Percentiles rank a stretch among this genome's conserved stretches.
These are phyloP conservation scores for Cocos nucifera DNA, from an alignment of 176 grass and related monocot species.

Conservation along the genomic window DNA sequence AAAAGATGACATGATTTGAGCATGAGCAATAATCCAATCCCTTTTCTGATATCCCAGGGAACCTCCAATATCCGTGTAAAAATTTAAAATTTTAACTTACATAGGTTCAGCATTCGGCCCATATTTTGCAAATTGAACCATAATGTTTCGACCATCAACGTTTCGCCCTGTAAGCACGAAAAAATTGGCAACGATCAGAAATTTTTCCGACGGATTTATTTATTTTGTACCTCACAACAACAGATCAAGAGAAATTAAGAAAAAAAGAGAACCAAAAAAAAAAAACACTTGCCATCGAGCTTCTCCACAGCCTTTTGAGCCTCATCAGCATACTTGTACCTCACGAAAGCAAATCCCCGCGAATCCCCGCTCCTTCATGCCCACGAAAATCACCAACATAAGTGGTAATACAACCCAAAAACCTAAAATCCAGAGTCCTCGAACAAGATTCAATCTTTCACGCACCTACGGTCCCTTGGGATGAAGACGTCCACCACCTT, in stretches of 20 bases:
- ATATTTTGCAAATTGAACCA: constrained; percentile 99
- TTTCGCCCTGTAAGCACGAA: constrained; percentile 35
- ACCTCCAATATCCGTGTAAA: too few species aligned
- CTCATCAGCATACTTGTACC: constrained; percentile 94
- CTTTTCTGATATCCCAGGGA: too few species aligned
- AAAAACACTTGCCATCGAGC: constrained; percentile 50
- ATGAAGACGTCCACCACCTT: constrained; percentile 93
- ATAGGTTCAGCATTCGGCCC: constrained; percentile 88
- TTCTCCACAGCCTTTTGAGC: constrained; percentile 85
- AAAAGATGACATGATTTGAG: too few species aligned
- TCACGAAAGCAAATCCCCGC: constrained; percentile 86
- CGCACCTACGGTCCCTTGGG: constrained; percentile 81
- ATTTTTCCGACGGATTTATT: too few species aligned
- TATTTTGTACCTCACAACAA: background rate
- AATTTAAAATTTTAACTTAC: constrained; percentile 48
- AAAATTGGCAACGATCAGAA: too few species aligned
- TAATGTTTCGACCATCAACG: constrained; percentile 88
- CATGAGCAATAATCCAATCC: too few species aligned
- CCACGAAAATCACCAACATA: constrained; percentile 7
- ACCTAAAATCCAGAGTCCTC: constrained; percentile 6
- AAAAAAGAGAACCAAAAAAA: background rate
- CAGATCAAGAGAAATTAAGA: background rate
- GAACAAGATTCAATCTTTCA: background rate
- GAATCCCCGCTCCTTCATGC: constrained; percentile 66
- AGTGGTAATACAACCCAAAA: background rate